Conservation (phyloP, 108 stramenopile species). For the Skeletonema costatum region DNA sequence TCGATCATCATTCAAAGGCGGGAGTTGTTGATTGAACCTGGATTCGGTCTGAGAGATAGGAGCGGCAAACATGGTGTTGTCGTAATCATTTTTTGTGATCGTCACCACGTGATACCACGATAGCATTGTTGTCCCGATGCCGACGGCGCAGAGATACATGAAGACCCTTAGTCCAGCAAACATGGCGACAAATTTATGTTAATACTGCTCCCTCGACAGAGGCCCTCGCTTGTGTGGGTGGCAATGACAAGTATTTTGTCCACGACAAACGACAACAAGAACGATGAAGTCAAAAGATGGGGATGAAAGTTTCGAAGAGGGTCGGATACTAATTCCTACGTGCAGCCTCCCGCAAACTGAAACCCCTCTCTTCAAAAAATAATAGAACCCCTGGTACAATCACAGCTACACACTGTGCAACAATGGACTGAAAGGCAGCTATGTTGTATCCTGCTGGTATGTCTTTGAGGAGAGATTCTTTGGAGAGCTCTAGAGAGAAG, state of each 20-base stretch:
- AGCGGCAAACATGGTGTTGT: constrained; percentile 1
- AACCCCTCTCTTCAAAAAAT: no score
- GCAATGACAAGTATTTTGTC: not conserved
- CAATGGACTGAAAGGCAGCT: no score
- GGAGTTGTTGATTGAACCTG: not conserved
- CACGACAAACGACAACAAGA: no score
- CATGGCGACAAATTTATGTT: not conserved
- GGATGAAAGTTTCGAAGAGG: no score
- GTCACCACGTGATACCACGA: constrained; percentile 16
- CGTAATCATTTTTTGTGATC: not conserved
- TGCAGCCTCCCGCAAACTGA: no score
- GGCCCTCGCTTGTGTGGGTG: not conserved
- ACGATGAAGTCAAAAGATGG: no score
- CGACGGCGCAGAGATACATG: constrained; percentile 19
- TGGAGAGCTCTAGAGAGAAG: no score
- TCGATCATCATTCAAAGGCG: not conserved
- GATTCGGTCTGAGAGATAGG: not conserved
- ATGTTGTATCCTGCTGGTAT: no score
- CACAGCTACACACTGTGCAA: no score
- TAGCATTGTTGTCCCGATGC: constrained; percentile 26
- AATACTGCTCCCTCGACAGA: not conserved
- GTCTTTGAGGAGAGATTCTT: no score
- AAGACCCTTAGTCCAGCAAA: not conserved
- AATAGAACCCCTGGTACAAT: no score
- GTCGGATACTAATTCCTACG: no score